Conservation (phyloP, 192 early-diverging fungal species). For the Backusella westeae region DNA sequence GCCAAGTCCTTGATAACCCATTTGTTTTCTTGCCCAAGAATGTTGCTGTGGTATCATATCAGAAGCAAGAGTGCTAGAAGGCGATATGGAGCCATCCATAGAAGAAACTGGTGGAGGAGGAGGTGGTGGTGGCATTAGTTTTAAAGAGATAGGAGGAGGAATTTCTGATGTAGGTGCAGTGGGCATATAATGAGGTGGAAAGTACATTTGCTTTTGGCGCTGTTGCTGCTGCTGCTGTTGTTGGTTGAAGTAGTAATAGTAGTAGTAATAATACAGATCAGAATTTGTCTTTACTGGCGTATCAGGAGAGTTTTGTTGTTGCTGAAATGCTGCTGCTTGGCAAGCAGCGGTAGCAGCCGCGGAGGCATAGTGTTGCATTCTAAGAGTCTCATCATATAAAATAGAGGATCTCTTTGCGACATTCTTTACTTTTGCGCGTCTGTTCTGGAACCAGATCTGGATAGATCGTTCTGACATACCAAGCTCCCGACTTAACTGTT, state of each 20-base stretch:
- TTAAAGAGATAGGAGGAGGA: slow-evolving; percentile 2
- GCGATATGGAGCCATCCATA: slow-evolving; percentile 13
- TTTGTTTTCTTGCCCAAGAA: slow-evolving; percentile 24
- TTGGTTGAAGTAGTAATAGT: slow-evolving; percentile 33
- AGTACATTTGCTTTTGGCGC: background rate
- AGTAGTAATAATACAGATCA: slow-evolving; percentile 34
- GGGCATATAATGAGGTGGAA: background rate
- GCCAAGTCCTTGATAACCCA: background rate
- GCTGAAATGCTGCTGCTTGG: slow-evolving; percentile 22
- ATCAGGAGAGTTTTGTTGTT: slow-evolving; percentile 9
- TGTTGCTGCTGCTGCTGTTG: slow-evolving; percentile 22
- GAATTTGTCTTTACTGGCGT: slow-evolving; percentile 11
- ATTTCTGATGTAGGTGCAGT: background rate
- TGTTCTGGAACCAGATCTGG: slow-evolving; percentile 87
- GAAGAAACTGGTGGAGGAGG: slow-evolving; percentile 1
- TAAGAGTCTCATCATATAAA: slow-evolving; percentile 25
- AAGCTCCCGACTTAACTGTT: slow-evolving; percentile 61
- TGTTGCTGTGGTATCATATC: background rate
- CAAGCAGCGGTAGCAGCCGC: slow-evolving; percentile 31
- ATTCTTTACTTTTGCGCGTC: slow-evolving; percentile 75
- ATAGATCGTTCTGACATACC: slow-evolving; percentile 73
- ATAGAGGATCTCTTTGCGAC: slow-evolving; percentile 37
- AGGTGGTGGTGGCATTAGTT: slow-evolving; percentile 12
- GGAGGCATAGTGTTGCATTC: slow-evolving; percentile 29
- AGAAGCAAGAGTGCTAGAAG: slow-evolving; percentile 21